These are phyloP conservation scores for Penicillium digitatum DNA, from an alignment of 2,329 filamentous ascomycete genomes.

Conservation along the genomic window DNA sequence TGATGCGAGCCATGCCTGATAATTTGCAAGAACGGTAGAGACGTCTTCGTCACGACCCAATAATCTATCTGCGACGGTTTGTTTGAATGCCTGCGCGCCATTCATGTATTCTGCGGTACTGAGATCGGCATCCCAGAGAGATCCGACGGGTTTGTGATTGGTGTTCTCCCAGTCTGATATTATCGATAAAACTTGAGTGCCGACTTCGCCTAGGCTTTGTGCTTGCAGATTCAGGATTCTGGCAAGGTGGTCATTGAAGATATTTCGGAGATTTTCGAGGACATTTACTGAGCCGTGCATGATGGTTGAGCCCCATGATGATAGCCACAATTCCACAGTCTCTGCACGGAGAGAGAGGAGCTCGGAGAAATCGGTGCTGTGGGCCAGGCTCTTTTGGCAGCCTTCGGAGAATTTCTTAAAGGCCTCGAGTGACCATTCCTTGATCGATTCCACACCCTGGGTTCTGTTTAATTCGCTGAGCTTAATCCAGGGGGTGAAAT, in stretches of 20 bases:
- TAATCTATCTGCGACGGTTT: slow-evolving; percentile 63
- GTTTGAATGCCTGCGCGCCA: slow-evolving; percentile 65
- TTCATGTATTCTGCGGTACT: slow-evolving; percentile 62
- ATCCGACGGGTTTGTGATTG: slow-evolving; percentile 48
- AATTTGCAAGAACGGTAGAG: slow-evolving; percentile 58
- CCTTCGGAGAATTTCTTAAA: slow-evolving; percentile 60
- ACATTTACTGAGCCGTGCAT: slow-evolving; percentile 55
- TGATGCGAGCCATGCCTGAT: slow-evolving; percentile 68
- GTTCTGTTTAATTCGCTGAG: slow-evolving; percentile 68
- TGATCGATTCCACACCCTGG: slow-evolving; percentile 59
- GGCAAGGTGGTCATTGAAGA: slow-evolving; percentile 65
- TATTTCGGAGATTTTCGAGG: slow-evolving; percentile 63
- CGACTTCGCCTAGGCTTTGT: slow-evolving; percentile 61
- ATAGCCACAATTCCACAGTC: slow-evolving; percentile 71
- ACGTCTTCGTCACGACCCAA: slow-evolving; percentile 69
- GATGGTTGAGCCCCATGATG: slow-evolving; percentile 59
- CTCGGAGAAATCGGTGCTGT: slow-evolving; percentile 62
- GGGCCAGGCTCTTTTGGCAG: slow-evolving; percentile 56
- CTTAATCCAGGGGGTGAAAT: slow-evolving; percentile 82
- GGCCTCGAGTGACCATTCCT: slow-evolving; percentile 60
- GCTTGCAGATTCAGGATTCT: slow-evolving; percentile 62
- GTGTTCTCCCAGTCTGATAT: slow-evolving; percentile 59
- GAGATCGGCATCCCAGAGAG: slow-evolving; percentile 65
- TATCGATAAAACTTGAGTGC: slow-evolving; percentile 59
- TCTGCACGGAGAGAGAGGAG: slow-evolving; percentile 67